These are phyloP conservation scores for Amborella trichopoda DNA, from an alignment of 164 flowering plant genomes.

Conservation along the genomic window DNA sequence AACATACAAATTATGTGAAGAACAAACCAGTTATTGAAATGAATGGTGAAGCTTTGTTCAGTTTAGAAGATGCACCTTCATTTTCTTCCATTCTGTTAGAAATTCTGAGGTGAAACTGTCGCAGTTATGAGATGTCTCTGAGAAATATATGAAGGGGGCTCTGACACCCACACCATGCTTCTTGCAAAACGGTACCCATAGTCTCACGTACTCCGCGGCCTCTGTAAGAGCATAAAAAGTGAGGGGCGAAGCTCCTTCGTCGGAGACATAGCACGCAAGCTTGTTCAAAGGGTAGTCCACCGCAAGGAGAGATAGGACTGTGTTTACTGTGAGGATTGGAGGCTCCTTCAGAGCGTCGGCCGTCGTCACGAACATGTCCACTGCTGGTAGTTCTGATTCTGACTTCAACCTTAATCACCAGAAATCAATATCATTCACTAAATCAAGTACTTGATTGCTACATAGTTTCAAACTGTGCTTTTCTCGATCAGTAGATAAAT, in stretches of 20 bases:
- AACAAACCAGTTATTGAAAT: too few relatives aligned
- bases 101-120: constrained; percentile 16
- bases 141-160: constrained; percentile 51
- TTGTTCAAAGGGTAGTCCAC: constrained; percentile 55
- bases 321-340: constrained; percentile 46
- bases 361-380: constrained; percentile 66
- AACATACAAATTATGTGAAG: too few relatives aligned
- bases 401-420: constrained; percentile 1
- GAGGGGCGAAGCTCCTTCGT: constrained; percentile 51
- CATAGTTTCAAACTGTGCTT: too few relatives aligned
- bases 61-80: too few relatives aligned
- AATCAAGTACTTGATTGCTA: too few relatives aligned
- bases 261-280: constrained; percentile 59
- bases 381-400: constrained; percentile 34
- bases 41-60: too few relatives aligned
- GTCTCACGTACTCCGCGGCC: constrained; percentile 36
- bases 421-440: not conserved
- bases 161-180: constrained; percentile 30
- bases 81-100: constrained; percentile 21
- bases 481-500: not conserved
- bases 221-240: constrained; percentile 39
- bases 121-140: not conserved
- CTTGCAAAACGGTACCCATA: constrained; percentile 66
- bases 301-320: constrained; percentile 51
- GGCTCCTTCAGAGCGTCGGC: constrained; percentile 57